Evolutionary conservation across 768 basidiomycete genomes (phyloP).

Genomic region (Nidularia sp.): DNA sequence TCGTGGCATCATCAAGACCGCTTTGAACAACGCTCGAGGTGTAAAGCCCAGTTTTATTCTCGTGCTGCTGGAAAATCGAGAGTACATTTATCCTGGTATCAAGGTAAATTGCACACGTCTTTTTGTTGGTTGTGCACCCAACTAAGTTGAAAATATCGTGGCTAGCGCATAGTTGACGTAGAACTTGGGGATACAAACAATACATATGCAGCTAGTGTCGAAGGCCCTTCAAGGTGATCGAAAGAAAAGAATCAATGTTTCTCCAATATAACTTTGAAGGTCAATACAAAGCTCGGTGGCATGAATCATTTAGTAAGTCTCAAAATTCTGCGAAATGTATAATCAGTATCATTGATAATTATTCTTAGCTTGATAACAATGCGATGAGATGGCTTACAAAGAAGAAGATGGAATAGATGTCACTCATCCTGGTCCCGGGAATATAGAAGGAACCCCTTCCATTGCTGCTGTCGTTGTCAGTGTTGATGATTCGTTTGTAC

Average conservation of each 20-base stretch:
- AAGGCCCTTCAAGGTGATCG: slow-evolving; percentile 40
- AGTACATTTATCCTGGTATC: slow-evolving; percentile 77
- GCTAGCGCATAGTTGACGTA: slow-evolving; percentile 64
- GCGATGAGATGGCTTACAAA: slow-evolving; percentile 64
- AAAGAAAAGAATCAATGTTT: slow-evolving; percentile 73
- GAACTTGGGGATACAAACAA: slow-evolving; percentile 69
- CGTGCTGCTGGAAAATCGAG: slow-evolving; percentile 61
- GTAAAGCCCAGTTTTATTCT: slow-evolving; percentile 61
- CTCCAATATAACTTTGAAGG: slow-evolving; percentile 77
- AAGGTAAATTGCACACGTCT: slow-evolving; percentile 34
- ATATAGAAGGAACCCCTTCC: slow-evolving; percentile 69
- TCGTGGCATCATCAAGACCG: no score
- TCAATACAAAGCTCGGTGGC: slow-evolving; percentile 82
- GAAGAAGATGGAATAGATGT: slow-evolving; percentile 75
- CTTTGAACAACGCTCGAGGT: slow-evolving; percentile 11
- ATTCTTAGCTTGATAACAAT: slow-evolving; percentile 40
- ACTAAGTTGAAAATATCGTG: background rate
- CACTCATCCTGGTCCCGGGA: slow-evolving; percentile 71
- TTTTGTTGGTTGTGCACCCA: background rate
- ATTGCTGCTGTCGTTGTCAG: slow-evolving; percentile 83
- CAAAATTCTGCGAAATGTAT: background rate
- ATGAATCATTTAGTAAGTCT: slow-evolving; percentile 58
- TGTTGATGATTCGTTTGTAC: slow-evolving; percentile 62
- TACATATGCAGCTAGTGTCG: slow-evolving; percentile 66
- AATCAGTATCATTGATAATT: background rate